Percentiles rank a stretch among this genome's conserved stretches.
Conservation (phyloP, 2,329 filamentous ascomycete genomes). For the Aspergillus quadricinctus region DNA sequence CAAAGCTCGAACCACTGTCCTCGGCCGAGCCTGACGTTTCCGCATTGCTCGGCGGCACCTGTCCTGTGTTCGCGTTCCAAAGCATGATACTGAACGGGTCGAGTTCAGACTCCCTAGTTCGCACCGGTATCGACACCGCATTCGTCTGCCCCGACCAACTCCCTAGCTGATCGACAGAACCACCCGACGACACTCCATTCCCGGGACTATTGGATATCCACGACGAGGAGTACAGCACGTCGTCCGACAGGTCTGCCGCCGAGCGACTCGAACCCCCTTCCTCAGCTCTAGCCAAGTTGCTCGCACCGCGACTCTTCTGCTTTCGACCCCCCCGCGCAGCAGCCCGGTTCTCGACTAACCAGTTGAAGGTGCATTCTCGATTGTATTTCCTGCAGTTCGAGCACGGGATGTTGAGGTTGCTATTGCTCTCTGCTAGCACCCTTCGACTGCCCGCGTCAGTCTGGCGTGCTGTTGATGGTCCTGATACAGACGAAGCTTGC, state of each 20-base stretch:
- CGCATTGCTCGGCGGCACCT: not conserved
- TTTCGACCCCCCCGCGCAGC: slow-evolving; percentile 3
- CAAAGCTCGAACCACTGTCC: not conserved
- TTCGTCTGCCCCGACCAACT: not conserved
- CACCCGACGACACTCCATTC: not conserved
- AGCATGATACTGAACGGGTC: not conserved
- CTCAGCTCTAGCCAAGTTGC: not conserved
- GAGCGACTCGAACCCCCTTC: not conserved
- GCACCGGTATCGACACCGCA: not conserved
- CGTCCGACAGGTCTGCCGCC: not conserved
- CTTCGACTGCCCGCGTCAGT: not conserved
- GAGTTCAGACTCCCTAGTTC: not conserved
- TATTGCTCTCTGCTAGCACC: slow-evolving; percentile 10
- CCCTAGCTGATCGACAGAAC: not conserved
- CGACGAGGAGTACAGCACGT: not conserved
- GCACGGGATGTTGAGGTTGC: slow-evolving; percentile 25
- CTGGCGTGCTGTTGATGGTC: not conserved
- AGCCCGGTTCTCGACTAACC: slow-evolving; percentile 31
- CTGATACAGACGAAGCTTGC: not conserved
- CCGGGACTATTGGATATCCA: not conserved
- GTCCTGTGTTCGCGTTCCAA: not conserved
- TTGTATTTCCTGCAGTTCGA: slow-evolving; percentile 44
- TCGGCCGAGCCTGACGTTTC: not conserved
- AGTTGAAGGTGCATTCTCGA: slow-evolving; percentile 44
- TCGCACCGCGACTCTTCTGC: slow-evolving; percentile 1